Evolutionary conservation across 306 rosid genomes (phyloP), one percentile per base, ranked within the genome.

Genomic region (Astragalus glycyphyllos): DNA sequence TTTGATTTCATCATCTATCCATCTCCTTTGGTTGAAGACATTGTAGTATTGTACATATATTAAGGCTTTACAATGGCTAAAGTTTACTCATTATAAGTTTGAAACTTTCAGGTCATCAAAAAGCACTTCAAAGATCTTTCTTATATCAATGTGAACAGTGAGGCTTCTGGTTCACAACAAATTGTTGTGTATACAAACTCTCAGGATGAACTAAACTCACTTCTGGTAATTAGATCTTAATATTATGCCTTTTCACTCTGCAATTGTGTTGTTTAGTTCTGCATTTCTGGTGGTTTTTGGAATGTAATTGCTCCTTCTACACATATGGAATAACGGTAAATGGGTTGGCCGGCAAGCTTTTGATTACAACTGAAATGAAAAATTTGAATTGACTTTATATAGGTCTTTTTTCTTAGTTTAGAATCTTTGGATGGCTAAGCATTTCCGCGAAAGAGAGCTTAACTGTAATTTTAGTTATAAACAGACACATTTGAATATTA

Each of bases 51-150:
- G 4, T 20, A 8, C 47, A 29, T 61, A 23, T 67, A 32, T 49
- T 29, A 20, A 50, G 48, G 68, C 73, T 56, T 13, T 63, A 46
- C 17, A 79, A 55, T 55, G 64, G 59, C 70, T 64, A 29, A 12
- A 38, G 47, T 62, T 81, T 64, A 68, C 68, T 81, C 68, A 77
- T 64, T 50, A 56, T 65, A 47, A 62, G 50, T 64, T 62, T n/a
- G 75, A 73, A 79, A 38, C 23, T 64, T 86, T 86, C 96, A 94
- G 97, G 96, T 91, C 59, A 82, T 91, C 73, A 75, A 58, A 66
- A 83, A 81, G 73, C 79, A 87, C 74, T 89, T 94, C 78, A 61
- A 84, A 75, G 92, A 91, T 83, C 95, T 94, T 79, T 80, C 47
- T 31, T 87, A 87, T 77, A 81, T 86, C 67, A 47, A 62, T 46